Evolutionary conservation across 2,329 filamentous ascomycete species (phyloP), one percentile per base, ranked within the genome.

Genomic region (Acarospora socialis): DNA sequence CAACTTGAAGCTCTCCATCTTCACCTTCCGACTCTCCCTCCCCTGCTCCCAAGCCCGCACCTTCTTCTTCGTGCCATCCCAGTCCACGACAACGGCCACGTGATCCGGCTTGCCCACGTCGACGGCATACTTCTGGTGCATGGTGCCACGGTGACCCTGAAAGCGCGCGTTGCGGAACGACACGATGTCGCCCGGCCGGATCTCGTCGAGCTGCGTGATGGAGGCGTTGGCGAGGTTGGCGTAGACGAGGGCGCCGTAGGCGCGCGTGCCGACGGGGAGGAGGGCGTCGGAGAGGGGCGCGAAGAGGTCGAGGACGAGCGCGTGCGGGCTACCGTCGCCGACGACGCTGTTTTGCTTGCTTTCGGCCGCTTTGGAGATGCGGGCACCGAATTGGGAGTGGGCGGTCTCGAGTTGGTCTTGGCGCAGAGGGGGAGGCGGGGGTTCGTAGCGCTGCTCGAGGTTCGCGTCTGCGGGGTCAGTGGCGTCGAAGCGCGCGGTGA

Each of bases 41-140:
- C 87, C 87, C 53, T 98, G 90, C 55, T 95, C 90, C 81, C 83
- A 95, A 2, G 78, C 86, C 17, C 86, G 65, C 16, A 98, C 78
- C 66, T 95, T 94, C 68, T 93, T 93, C 70, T 94, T 93, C 23
- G 83, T 92, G 3, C 90, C 90, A 54, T 98, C 90, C 90, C 90
- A 98, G 54, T 98, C 90, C 7, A 83, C 72, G 3, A 98, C 87
- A 2, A 98, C 63, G 2, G 72, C 90, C 0, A 95, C 87, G 48
- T 98, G 90, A 41, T 87, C 69, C 7, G 71, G 82, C 52, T 82
- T 90, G 42, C 84, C 86, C 1, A 94, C 81, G 45, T 98, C 90
- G 32, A 73, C 63, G 29, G 68, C 77, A 55, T 98, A 98, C 55
- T 94, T 95, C 43, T 81, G 79, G 52, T 95, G 86, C 80, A 98